These are phyloP conservation scores for Ogataea pilisensis DNA, from an alignment of 805 yeast species.

Conservation along the genomic window DNA sequence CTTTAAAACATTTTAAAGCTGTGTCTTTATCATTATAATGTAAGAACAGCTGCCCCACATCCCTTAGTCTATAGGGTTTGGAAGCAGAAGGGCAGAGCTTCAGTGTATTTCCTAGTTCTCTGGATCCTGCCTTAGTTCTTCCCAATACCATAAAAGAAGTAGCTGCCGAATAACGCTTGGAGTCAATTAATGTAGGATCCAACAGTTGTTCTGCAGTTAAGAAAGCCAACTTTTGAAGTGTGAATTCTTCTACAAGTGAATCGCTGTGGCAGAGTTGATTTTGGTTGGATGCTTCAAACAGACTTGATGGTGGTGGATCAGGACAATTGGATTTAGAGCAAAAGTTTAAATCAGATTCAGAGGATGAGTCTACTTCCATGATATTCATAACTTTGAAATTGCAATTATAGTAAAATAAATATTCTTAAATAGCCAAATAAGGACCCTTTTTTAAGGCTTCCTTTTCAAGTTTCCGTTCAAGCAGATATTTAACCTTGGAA, in stretches of 20 bases:
- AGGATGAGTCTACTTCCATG: background rate
- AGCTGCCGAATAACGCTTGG: constrained; percentile 10
- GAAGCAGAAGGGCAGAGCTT: constrained; percentile 11
- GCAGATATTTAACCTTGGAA: background rate
- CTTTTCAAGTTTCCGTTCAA: background rate
- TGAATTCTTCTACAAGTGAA: constrained; percentile 15
- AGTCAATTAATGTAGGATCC: constrained; percentile 10
- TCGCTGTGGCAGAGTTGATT: constrained; percentile 10
- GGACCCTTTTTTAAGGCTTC: no score
- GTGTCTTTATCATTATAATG: constrained; percentile 10
- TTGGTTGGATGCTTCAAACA: constrained; percentile 17
- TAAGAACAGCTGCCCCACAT: constrained; percentile 14
- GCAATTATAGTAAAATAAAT: background rate
- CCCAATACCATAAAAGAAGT: constrained; percentile 17
- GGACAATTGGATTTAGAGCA: background rate
- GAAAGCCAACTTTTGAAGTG: constrained; percentile 7
- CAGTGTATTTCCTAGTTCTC: constrained; percentile 17
- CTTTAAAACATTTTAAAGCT: constrained; percentile 16
- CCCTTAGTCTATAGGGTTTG: constrained; percentile 10
- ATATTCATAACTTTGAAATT: no score
- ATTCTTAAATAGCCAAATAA: background rate
- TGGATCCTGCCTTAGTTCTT: constrained; percentile 14
- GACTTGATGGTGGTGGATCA: constrained; percentile 16
- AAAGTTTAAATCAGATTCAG: background rate
- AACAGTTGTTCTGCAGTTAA: constrained; percentile 8